Base-by-base conservation (phyloP, 495 filamentous ascomycete species). In the Hypoxylon subgilvum region DNA sequence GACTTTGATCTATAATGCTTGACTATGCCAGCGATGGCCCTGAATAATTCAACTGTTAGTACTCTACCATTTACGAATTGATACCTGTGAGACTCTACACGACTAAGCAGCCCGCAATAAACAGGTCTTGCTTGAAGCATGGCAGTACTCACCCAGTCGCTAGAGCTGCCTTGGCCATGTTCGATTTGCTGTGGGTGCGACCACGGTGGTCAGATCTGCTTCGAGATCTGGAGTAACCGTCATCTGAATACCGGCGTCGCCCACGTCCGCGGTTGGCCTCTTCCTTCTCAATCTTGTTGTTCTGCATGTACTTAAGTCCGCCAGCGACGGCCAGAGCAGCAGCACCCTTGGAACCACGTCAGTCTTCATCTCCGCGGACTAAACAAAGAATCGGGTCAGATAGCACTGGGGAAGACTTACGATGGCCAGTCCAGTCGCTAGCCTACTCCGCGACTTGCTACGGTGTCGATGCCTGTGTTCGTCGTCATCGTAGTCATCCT, bases 241-340 rank as follows among this genome's bases (percentile, higher is more conserved):
- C 61, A 30, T 60, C 45, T 32, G 81, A 80, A 57, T 78, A 73
- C 34, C 87, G 84, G 34, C 84, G 82, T 46, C 88, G 79, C 7
- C 85, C 86, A 22, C 92, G 86, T 43, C 91, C 89, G 57, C 88
- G 85, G 38, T 79, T 76, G 23, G 78, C 65, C 41, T 85, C 82
- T 59, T 88, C 83, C 47, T 84, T 82, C n/a, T 86, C 79, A 6
- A 82, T 78, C 63, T 85, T 84, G 49, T 86, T 86, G 65, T 84
- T 84, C 32, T 85, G 80, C 56, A 86, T 86, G 46, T 90, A 86
- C 56, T 91, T 92, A 19, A 88, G 86, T 19, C 88, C 91, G 21
- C 90, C 86, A 40, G 89, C 92, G 28, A 79, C 80, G 4, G 79
- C 80, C 13, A 92, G 82, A 32, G 91, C 87, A 13, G 89, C 90